phyloP scores from a whole-genome alignment of 768 basidiomycete species.

The Coprinopsis strossmayeri region DNA sequence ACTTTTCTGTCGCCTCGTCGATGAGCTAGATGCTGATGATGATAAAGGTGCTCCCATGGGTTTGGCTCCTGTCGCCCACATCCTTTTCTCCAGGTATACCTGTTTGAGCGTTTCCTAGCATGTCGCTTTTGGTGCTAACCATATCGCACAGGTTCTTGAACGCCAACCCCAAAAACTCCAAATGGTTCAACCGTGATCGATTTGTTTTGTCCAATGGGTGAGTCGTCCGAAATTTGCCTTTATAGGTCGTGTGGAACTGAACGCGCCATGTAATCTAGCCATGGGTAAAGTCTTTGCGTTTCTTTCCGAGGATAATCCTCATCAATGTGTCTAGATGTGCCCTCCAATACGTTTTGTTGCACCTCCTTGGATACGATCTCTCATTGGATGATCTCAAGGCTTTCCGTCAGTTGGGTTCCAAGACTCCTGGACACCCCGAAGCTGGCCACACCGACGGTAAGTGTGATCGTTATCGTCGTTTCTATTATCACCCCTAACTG shows the following conservation, averaged over 20 bases:
- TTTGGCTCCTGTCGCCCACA: slow-evolving; percentile 78
- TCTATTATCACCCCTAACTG: not conserved
- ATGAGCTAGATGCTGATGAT: not conserved
- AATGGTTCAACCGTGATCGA: slow-evolving; percentile 96
- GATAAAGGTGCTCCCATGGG: slow-evolving; percentile 90
- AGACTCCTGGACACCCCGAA: slow-evolving; percentile 94
- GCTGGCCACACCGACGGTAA: slow-evolving; percentile 45
- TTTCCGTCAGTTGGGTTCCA: slow-evolving; percentile 87
- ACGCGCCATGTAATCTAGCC: slow-evolving; percentile 34
- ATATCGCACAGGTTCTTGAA: slow-evolving; percentile 61
- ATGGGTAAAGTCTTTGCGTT: slow-evolving; percentile 51
- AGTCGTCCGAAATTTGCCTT: slow-evolving; percentile 20
- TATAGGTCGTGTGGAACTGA: not conserved
- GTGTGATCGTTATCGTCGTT: not conserved
- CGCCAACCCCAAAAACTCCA: slow-evolving; percentile 81
- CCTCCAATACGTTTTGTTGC: slow-evolving; percentile 87
- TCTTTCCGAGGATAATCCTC: not conserved
- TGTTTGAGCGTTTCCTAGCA: slow-evolving; percentile 4
- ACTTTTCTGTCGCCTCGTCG: slow-evolving; percentile 1
- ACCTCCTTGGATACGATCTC: slow-evolving; percentile 88
- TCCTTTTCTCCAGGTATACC: slow-evolving; percentile 67
- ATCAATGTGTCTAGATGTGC: slow-evolving; percentile 58
- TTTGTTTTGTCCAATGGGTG: slow-evolving; percentile 96
- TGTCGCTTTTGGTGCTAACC: slow-evolving; percentile 7
- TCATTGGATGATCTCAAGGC: slow-evolving; percentile 88